Evolutionary conservation across 1,284 basidiomycete species (phyloP), one percentile per base, ranked within the genome.

Genomic region (Trichosporon sp.): DNA sequence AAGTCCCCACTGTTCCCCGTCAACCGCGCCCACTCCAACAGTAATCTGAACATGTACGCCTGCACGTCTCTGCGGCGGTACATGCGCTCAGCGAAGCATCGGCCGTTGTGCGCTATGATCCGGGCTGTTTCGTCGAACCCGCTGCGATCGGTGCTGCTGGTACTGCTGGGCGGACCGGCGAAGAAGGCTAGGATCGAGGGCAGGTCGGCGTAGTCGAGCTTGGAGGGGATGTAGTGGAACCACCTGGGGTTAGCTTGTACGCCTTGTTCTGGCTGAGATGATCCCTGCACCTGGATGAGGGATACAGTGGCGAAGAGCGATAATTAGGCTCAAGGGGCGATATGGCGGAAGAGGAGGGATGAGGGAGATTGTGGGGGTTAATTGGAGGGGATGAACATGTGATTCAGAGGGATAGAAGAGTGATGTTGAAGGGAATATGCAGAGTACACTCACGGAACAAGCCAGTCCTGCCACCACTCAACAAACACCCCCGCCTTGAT

Each of bases 401-500:
- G n/a, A n/a, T n/a, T n/a, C n/a, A n/a, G n/a, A n/a, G n/a, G n/a
- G n/a, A n/a, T n/a, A n/a, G n/a, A n/a, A n/a, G n/a, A n/a, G n/a
- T n/a, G n/a, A 9, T 44, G 36, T 19, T 36, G 36, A 44, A 10
- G 7, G 16, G 37, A 8, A 36, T 13, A 44, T 52, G 21, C 23
- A 13, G n/a, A n/a, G n/a, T n/a, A n/a, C n/a, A 72, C 76, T 60
- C 6, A 79, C 75, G 79, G 79, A 33, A 81, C 73, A 21, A 81
- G 70, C 65, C 80, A 77, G 8, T 78, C 75, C 63, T 79, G 74
- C 61, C 76, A 78, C 77, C 74, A 79, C 64, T 78, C 78, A 4
- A 75, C 76, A 64, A 80, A 79, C 56, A 81, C 74, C 14, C 76
- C 78, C n/a, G 76, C 71, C 63, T 83, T 83, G 72, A 83, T 74